Conservation (phyloP, 2,329 filamentous ascomycete genomes). For the Teratosphaeria pseudoeucalypti region DNA sequence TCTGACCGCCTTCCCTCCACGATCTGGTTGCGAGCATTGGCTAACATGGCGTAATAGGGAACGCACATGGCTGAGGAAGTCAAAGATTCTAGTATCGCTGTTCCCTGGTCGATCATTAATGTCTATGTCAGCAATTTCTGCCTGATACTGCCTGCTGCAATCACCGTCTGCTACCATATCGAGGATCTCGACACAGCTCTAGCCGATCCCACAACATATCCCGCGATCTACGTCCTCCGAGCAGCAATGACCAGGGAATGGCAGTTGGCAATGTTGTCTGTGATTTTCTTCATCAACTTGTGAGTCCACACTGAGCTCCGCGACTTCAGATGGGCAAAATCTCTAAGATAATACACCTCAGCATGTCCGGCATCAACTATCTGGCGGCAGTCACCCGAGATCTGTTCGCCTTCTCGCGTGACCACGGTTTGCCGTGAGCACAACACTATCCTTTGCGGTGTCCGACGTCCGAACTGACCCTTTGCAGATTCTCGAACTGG, state of each 20-base stretch:
- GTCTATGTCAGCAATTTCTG: constrained; percentile 26
- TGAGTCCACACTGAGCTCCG: constrained; percentile 4
- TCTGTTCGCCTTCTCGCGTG: constrained; percentile 26
- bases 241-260: constrained; percentile 8
- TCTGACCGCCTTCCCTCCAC: constrained; percentile 1
- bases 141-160: constrained; percentile 19
- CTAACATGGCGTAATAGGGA: neutral
- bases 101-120: constrained; percentile 33
- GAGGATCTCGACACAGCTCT: constrained; percentile 7
- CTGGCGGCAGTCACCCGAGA: constrained; percentile 11
- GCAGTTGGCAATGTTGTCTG: constrained; percentile 8
- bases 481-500: constrained; percentile 21
- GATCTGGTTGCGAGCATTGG: neutral
- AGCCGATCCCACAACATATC: constrained; percentile 23
- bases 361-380: constrained; percentile 2
- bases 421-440: constrained; percentile 30
- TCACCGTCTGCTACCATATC: constrained; percentile 8
- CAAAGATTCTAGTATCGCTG: constrained; percentile 30
- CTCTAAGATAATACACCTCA: neutral
- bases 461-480: constrained; percentile 10
- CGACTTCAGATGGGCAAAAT: neutral
- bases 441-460: constrained; percentile 8
- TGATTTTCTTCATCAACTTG: constrained; percentile 7
- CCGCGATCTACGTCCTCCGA: constrained; percentile 27
- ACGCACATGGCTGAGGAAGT: constrained; percentile 36